Base-by-base conservation (phyloP, 179 eudicot species). In the Silene vulgaris region DNA sequence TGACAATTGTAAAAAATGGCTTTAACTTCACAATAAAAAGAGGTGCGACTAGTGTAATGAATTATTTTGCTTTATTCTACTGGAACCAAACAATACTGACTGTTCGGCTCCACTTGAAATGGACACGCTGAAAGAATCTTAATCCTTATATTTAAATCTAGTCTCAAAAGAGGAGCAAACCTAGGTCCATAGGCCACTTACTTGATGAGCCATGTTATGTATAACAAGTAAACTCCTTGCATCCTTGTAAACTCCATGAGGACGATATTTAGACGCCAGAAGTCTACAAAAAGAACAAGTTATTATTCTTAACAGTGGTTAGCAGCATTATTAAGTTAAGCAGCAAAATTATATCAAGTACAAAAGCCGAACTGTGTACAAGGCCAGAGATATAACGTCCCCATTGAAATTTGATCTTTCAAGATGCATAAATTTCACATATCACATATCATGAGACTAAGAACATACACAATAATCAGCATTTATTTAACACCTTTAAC, bases 131-230 rank as follows among this genome's bases (percentile, higher is more conserved):
- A 12, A 29, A 61, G 67, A 65, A 28, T 65, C 71, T 26, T n/a
- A 67, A 50, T 52, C 37, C n/a, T n/a, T 13, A 35, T 35, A 59
- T 14, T 11, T 67, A 64, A 56, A 56, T 16, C 52, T 65, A 52
- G 14, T 45, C 19, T 29, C 40, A 69, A 75, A 32, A 17, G 62
- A 14, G 7, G 16, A 56, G 56, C 29, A 26, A 35, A 5, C 17
- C 73, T 50, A 48, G 19, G 7, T 16, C 20, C 60, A 3, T 57
- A 74, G 54, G 52, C 29, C 23, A 73, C 77, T 30, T 79, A 92
- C 99, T 89, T 95, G 99, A 86, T 95, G 99, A 77, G 93, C 88
- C 62, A 95, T 89, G 80, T 94, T 94, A 80, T 94, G 98, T 77
- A 94, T 85, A 63, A 90, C 88, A 75, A 90, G 83, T 77, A 92